A percentile compares a stretch with the other conserved stretches of the same genome.
These are phyloP conservation scores for Tylopilus felleus DNA, from an alignment of 768 basidiomycete species.

Conservation along the genomic window DNA sequence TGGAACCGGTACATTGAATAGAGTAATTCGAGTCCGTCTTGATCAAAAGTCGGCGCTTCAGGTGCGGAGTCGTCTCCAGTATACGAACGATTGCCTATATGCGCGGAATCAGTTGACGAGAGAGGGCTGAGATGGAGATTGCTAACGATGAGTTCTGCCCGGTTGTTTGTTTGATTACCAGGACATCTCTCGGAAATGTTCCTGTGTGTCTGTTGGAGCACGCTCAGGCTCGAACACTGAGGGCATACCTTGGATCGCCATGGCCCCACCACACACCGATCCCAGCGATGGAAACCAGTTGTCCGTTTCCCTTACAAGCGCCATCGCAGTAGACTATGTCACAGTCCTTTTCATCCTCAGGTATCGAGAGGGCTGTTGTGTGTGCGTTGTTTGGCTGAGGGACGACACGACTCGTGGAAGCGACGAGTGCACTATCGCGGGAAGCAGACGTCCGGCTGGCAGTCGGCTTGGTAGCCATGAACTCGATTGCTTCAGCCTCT, in stretches of 20 bases:
- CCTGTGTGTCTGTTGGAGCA: slow-evolving; percentile 36
- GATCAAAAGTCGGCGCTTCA: slow-evolving; percentile 59
- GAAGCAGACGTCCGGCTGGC: slow-evolving; percentile 6
- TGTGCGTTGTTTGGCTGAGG: background rate
- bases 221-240: background rate
- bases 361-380: background rate
- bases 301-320: slow-evolving; percentile 81
- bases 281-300: slow-evolving; percentile 64
- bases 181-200: slow-evolving; percentile 83
- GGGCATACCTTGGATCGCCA: slow-evolving; percentile 51
- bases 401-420: slow-evolving; percentile 28
- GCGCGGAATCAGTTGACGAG: background rate
- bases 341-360: slow-evolving; percentile 29
- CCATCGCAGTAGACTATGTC: slow-evolving; percentile 83
- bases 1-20: slow-evolving; percentile 57
- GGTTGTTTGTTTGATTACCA: slow-evolving; percentile 81
- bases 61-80: slow-evolving; percentile 66
- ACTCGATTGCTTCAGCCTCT: slow-evolving; percentile 55
- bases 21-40: slow-evolving; percentile 86
- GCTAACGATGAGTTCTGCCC: slow-evolving; percentile 80
- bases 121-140: slow-evolving; percentile 21
- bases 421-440: slow-evolving; percentile 5
- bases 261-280: slow-evolving; percentile 88
- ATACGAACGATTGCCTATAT: slow-evolving; percentile 83
- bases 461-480: slow-evolving; percentile 37